Conservation (phyloP, 2,329 filamentous ascomycete species). For the Cladosporium sp. region DNA sequence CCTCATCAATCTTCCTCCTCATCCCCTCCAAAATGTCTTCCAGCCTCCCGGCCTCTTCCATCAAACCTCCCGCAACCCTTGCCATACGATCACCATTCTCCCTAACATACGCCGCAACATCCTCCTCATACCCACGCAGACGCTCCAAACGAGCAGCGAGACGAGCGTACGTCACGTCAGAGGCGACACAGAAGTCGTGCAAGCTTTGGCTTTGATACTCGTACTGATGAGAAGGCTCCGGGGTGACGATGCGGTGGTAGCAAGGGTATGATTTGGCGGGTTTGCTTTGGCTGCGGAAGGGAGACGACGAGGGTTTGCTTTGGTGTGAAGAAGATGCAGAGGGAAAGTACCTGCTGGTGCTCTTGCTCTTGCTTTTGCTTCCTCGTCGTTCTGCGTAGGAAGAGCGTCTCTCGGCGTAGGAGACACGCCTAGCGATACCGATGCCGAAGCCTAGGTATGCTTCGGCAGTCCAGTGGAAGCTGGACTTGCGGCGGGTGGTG, state of each 20-base stretch:
- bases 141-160: not conserved
- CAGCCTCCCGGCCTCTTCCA: constrained; percentile 56
- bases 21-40: constrained; percentile 70
- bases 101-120: constrained; percentile 47
- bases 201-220: not conserved
- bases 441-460: not conserved
- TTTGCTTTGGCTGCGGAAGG: not conserved
- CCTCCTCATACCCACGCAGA: not conserved
- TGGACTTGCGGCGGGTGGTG: not conserved
- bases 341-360: not conserved
- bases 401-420: not conserved
- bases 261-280: not conserved
- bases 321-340: not conserved
- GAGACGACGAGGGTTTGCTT: no score
- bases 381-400: not conserved
- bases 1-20: constrained; percentile 73
- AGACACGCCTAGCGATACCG: not conserved
- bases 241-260: not conserved
- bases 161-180: not conserved
- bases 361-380: not conserved
- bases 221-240: not conserved
- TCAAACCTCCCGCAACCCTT: constrained; percentile 44
- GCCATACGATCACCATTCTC: constrained; percentile 64
- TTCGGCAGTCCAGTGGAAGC: not conserved
- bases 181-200: not conserved